Conservation (phyloP, 139 green algal species). For the Limnomonas spitsbergensis region DNA sequence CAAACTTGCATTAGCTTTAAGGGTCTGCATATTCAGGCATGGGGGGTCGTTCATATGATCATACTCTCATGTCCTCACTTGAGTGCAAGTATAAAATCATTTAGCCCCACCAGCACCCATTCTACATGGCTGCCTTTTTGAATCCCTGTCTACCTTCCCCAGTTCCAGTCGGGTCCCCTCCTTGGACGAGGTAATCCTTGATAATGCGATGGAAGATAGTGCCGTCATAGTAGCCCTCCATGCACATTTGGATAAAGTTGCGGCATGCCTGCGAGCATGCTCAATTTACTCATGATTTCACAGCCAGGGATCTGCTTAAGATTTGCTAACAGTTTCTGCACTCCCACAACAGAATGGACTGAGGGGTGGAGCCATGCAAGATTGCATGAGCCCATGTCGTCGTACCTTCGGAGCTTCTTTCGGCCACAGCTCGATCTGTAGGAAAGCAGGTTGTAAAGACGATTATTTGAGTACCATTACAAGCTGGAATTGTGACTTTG, state of each 20-base stretch:
- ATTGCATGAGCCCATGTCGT: background rate
- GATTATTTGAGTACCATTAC: background rate
- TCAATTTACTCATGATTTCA: too few relatives aligned
- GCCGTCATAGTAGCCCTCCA: constrained; percentile 92
- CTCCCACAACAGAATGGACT: background rate
- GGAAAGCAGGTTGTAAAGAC: background rate
- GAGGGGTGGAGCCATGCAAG: too few relatives aligned
- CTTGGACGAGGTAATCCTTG: constrained; percentile 69
- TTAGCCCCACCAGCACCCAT: too few relatives aligned
- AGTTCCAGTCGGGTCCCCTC: constrained; percentile 76
- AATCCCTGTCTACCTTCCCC: constrained; percentile 43
- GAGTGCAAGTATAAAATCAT: too few relatives aligned
- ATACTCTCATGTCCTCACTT: too few relatives aligned
- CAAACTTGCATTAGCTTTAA: too few relatives aligned
- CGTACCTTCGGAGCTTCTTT: constrained; percentile 88
- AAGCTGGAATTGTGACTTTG: too few relatives aligned
- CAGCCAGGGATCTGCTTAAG: background rate
- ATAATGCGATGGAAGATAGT: constrained; percentile 89
- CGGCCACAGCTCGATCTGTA: constrained; percentile 86
- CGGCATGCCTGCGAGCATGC: constrained; percentile 66
- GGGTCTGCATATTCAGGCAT: too few relatives aligned
- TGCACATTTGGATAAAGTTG: constrained; percentile 96
- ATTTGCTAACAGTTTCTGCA: background rate
- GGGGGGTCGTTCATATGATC: too few relatives aligned
- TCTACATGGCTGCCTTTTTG: background rate